Evolutionary conservation across 1,284 basidiomycete species (phyloP).

Genomic region (Puccinia polysora): DNA sequence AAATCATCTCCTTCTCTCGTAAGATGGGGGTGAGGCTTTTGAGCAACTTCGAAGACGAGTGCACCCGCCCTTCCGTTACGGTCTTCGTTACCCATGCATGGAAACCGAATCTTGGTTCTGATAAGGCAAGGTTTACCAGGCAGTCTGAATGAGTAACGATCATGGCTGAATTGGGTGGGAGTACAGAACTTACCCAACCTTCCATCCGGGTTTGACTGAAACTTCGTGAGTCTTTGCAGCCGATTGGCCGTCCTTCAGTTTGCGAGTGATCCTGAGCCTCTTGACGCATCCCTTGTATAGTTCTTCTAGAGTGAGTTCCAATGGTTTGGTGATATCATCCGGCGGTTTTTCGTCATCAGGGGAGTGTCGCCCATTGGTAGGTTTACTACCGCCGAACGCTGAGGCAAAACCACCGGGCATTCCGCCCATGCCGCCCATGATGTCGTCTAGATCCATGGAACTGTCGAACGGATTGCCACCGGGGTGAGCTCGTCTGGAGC

Average conservation of each 20-base stretch:
- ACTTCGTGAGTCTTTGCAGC: conserved; percentile 90
- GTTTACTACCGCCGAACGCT: conserved; percentile 44
- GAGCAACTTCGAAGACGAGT: conserved; percentile 73
- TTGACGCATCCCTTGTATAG: conserved; percentile 85
- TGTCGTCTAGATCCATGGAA: conserved; percentile 47
- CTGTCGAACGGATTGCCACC: conserved; percentile 46
- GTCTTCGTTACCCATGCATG: conserved; percentile 75
- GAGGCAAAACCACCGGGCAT: conserved; percentile 49
- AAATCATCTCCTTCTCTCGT: conserved; percentile 77
- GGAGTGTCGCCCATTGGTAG: conserved; percentile 49
- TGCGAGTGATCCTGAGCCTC: conserved; percentile 78
- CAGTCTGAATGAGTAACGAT: neutral
- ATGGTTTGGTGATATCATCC: conserved; percentile 71
- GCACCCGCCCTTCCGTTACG: conserved; percentile 70
- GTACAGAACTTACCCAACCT: conserved; percentile 48
- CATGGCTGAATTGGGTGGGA: neutral
- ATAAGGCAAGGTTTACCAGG: neutral
- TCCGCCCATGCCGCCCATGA: conserved; percentile 57
- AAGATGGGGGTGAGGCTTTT: conserved; percentile 75
- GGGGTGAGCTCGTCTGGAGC: conserved; percentile 47
- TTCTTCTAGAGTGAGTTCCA: conserved; percentile 82
- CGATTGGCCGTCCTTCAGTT: conserved; percentile 65
- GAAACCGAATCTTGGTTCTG: conserved; percentile 86
- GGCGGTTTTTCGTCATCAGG: conserved; percentile 52
- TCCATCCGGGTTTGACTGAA: conserved; percentile 68